Percentiles rank a stretch among this genome's conserved stretches.
Evolutionary conservation across 768 basidiomycete genomes (phyloP).

Genomic region (Boletellus ananas): DNA sequence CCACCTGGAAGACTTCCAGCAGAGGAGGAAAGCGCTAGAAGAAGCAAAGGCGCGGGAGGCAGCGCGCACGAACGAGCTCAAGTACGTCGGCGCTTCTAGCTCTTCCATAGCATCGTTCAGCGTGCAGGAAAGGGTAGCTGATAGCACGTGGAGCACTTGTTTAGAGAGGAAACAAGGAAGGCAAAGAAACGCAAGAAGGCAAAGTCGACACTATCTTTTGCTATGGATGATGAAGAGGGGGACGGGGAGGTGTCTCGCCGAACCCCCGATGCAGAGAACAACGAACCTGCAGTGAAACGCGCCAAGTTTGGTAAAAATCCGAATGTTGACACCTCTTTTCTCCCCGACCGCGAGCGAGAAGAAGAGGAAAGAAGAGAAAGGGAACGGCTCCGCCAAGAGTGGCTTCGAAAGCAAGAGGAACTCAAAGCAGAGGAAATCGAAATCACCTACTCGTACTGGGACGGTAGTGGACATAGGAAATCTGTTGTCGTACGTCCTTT

Average conservation of each 20-base stretch:
- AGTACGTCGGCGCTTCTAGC: slow-evolving; percentile 55
- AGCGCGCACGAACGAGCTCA: slow-evolving; percentile 76
- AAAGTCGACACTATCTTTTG: slow-evolving; percentile 90
- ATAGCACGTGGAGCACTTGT: slow-evolving; percentile 76
- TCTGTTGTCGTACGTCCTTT: slow-evolving; percentile 68
- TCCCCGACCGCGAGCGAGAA: slow-evolving; percentile 97
- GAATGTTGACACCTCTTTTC: slow-evolving; percentile 93
- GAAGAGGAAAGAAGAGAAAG: slow-evolving; percentile 86
- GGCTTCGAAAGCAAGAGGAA: slow-evolving; percentile 71
- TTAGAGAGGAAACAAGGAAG: slow-evolving; percentile 85
- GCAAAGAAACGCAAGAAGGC: slow-evolving; percentile 91
- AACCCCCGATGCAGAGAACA: slow-evolving; percentile 35
- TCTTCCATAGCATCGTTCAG: neutral
- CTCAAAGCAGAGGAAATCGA: slow-evolving; percentile 78
- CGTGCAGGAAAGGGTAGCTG: slow-evolving; percentile 46
- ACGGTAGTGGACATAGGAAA: slow-evolving; percentile 95
- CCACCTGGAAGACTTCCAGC: slow-evolving; percentile 87
- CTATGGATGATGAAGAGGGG: slow-evolving; percentile 73
- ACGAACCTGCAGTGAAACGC: slow-evolving; percentile 58
- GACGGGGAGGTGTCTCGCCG: slow-evolving; percentile 41
- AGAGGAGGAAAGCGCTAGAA: slow-evolving; percentile 81
- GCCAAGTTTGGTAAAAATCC: slow-evolving; percentile 92
- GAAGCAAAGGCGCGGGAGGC: slow-evolving; percentile 90
- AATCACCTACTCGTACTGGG: slow-evolving; percentile 96
- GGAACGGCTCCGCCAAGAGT: slow-evolving; percentile 85